Conservation (phyloP, 352 stramenopile species). For the Vaucheria bursata region DNA sequence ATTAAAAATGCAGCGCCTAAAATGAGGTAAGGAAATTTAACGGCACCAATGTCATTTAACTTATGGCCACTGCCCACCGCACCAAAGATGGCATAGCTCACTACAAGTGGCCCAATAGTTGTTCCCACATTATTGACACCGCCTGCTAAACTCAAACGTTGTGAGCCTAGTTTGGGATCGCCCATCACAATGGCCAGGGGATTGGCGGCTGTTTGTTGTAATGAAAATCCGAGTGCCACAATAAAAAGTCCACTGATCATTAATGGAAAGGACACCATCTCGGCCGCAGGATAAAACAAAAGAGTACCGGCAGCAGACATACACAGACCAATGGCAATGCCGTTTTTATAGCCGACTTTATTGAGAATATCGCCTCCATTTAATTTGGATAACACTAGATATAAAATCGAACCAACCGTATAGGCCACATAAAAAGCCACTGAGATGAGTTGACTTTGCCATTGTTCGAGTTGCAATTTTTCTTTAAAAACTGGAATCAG, state of each 20-base stretch:
- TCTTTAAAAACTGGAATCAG: neutral
- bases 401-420: neutral
- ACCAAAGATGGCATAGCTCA: neutral
- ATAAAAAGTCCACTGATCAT: neutral
- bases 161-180: neutral
- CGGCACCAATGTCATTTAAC: too few relatives aligned
- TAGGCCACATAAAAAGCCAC: neutral
- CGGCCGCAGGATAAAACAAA: neutral
- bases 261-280: neutral
- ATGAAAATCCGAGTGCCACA: constrained; percentile 1
- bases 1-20: neutral
- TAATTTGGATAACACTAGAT: neutral
- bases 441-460: neutral
- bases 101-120: neutral
- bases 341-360: constrained; percentile 1
- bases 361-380: neutral
- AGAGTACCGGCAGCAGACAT: neutral
- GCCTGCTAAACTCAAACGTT: neutral
- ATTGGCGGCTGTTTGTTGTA: neutral
- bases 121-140: neutral
- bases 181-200: neutral
- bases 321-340: neutral
- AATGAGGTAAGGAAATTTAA: too few relatives aligned
- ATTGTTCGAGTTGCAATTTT: neutral
- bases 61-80: too few relatives aligned